Conservation (phyloP, 2,329 filamentous ascomycete genomes). For the Epichloe elymi region DNA sequence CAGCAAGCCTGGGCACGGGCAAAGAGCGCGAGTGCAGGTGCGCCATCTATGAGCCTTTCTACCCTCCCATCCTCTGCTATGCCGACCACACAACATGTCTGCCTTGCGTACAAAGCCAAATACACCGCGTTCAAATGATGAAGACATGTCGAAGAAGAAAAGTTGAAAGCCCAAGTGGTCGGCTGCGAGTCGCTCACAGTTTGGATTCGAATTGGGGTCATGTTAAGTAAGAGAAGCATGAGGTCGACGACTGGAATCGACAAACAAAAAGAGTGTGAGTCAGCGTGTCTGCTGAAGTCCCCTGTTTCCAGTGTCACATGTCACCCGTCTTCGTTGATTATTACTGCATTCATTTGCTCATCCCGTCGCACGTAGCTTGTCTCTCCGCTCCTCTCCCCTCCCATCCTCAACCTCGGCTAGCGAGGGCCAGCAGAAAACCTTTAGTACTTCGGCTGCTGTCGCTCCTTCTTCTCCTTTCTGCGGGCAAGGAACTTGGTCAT, state of each 20-base stretch:
- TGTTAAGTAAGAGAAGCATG: not conserved
- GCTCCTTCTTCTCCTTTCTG: constrained; percentile 18
- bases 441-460: constrained; percentile 16
- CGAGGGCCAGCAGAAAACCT: not conserved
- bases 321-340: not conserved
- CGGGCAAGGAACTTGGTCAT: constrained; percentile 18
- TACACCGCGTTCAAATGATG: constrained; percentile 1
- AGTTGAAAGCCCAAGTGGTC: not conserved
- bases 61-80: not conserved
- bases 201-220: not conserved
- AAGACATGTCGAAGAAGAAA: not conserved
- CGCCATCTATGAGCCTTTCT: not conserved
- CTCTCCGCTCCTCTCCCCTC: not conserved
- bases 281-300: not conserved
- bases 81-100: constrained; percentile 1
- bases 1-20: constrained; percentile 11
- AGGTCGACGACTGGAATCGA: not conserved
- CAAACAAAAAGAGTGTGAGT: not conserved
- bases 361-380: not conserved
- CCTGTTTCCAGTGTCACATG: not conserved
- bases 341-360: not conserved
- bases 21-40: constrained; percentile 5
- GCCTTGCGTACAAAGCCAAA: not conserved
- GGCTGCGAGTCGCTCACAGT: not conserved
- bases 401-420: not conserved